Base-by-base conservation (phyloP, 31 red algal genomes). In the Endocladia muricata region DNA sequence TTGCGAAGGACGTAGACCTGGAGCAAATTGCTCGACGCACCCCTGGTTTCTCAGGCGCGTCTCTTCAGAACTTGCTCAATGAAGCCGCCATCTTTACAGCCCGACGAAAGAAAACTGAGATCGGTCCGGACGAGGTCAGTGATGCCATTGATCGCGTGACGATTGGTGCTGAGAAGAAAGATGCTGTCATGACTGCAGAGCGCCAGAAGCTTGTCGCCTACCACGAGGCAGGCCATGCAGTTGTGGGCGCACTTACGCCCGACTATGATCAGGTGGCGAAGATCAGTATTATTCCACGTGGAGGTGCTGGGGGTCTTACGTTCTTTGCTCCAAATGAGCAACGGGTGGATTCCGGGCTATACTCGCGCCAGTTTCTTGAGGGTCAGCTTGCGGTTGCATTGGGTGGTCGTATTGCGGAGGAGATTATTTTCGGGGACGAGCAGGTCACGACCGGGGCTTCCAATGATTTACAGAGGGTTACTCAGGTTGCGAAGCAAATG, bases 241-340 rank as follows among this genome's bases (percentile, higher is more conserved):
- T 99, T 67, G 92, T 99, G 2, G 96, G 92, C 15, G 96, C 96
- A n/a, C 63, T 99, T 39, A 93, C 89, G 37, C 92, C 96, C 2
- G 92, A 90, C 55, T 99, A 99, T 68, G 96, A 99, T 49, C 93
- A 99, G 75, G 92, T 94, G 15, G 85, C 85, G 37, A 99, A 99
- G 55, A 94, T 99, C 52, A 96, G 81, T 37, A 99, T 99, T 62
- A 89, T 99, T 70, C 96, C 96, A 4, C 77, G 96, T 42, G 78
- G 72, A 43, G 88, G 89, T 84, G 96, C 96, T 43, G 96, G 96
- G 44, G 96, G 96, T 26, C 51, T 99, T 4, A 99, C 96, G 0
- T 99, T 99, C 79, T 99, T 99, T 62, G 96, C 96, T 0, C 96
- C 96, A 0, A 89, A 95, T 59, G 96, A 99, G 73, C 70, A 80